Evolutionary conservation across 257 asterid genomes (phyloP).

Genomic region (Solanum ossicruentum): DNA sequence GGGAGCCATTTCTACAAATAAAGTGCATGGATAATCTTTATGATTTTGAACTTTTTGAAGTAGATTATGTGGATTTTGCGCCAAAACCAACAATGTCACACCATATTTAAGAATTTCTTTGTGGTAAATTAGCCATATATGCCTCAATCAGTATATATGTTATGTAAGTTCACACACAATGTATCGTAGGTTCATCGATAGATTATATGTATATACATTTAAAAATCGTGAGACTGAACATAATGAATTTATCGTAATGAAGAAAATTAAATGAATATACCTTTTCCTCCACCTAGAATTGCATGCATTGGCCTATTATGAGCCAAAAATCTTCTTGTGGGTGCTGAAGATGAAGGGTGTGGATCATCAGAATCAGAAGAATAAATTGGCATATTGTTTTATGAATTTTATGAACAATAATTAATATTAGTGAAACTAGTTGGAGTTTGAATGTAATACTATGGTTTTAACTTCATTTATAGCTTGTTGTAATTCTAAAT

Average conservation of each 20-base stretch:
- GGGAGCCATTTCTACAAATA: background rate
- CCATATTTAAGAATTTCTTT: background rate
- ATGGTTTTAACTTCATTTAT: background rate
- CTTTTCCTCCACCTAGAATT: constrained; percentile 48
- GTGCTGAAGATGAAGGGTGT: background rate
- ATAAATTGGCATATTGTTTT: constrained; percentile 1
- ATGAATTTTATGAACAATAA: background rate
- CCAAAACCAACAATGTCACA: background rate
- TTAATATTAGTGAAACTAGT: background rate
- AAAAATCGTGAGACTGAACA: too few relatives aligned
- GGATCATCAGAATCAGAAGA: constrained; percentile 8
- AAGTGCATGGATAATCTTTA: background rate
- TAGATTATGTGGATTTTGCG: background rate
- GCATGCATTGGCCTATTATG: constrained; percentile 32
- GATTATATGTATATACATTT: too few relatives aligned
- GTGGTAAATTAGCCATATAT: background rate
- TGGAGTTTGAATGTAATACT: background rate
- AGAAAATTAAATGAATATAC: constrained; percentile 5
- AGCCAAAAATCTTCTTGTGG: constrained; percentile 20
- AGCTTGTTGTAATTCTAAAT: constrained; percentile 1
- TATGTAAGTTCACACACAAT: background rate
- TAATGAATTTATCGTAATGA: background rate
- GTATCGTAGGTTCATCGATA: too few relatives aligned
- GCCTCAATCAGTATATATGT: background rate
- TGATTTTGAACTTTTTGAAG: background rate